phyloP scores from a whole-genome alignment of 2,329 filamentous ascomycete genomes.

The Botryotinia globosa region DNA sequence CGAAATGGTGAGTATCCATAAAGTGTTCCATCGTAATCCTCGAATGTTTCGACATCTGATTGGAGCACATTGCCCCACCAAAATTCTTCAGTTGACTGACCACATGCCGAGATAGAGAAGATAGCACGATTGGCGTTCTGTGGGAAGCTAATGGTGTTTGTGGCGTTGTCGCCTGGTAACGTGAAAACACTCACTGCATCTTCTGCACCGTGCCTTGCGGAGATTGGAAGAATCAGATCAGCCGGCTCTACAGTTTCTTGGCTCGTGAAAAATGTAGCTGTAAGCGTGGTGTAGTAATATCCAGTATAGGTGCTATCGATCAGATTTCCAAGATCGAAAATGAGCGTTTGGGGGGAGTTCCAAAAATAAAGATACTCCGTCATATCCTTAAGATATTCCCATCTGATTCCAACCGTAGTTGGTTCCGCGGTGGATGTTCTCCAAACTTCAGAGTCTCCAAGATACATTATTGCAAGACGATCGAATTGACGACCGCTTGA shows the following conservation, averaged over 20 bases:
- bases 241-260: slow-evolving; percentile 49
- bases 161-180: slow-evolving; percentile 61
- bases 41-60: slow-evolving; percentile 58
- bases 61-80: slow-evolving; percentile 80
- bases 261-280: slow-evolving; percentile 65
- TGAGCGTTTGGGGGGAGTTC: slow-evolving; percentile 66
- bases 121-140: slow-evolving; percentile 66
- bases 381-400: slow-evolving; percentile 78
- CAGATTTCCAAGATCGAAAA: slow-evolving; percentile 77
- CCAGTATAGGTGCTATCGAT: slow-evolving; percentile 70
- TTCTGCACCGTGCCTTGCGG: slow-evolving; percentile 49
- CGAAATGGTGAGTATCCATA: slow-evolving; percentile 71
- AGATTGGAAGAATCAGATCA: slow-evolving; percentile 66
- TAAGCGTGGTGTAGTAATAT: slow-evolving; percentile 69
- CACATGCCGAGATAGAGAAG: slow-evolving; percentile 73
- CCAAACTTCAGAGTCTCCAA: slow-evolving; percentile 78
- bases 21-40: slow-evolving; percentile 52
- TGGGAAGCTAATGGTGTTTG: slow-evolving; percentile 60
- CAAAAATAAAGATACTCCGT: slow-evolving; percentile 67
- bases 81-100: slow-evolving; percentile 75
- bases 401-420: slow-evolving; percentile 65
- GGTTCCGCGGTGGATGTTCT: slow-evolving; percentile 81
- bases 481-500: slow-evolving; percentile 74
- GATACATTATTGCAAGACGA: slow-evolving; percentile 70
- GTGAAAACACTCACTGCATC: slow-evolving; percentile 64